Evolutionary conservation across 495 filamentous ascomycete genomes (phyloP), one percentile per base, ranked within the genome.

Genomic region (Trichocladium uniseriatum): DNA sequence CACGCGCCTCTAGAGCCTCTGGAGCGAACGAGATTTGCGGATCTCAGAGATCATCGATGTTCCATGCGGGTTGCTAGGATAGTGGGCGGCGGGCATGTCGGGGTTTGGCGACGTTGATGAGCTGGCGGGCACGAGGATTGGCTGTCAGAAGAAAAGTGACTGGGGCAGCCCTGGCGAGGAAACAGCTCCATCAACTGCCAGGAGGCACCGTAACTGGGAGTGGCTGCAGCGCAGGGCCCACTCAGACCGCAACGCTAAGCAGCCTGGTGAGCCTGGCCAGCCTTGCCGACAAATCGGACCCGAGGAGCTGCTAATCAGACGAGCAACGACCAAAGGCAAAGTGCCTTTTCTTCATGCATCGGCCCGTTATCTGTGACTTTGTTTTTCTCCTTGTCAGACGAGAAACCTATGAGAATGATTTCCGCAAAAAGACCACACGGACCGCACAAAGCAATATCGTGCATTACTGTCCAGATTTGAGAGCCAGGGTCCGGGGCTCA

Each of bases 91-190:
- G 16, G 28, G 35, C 22, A 40, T 55, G 60, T 65, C 56, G 48
- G 62, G 62, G 64, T 56, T 58, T 53, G 49, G 51, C 41, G 48
- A 48, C 51, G 54, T 60, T 60, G 64, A 65, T 63, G 64, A 59
- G 64, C 60, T 63, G 60, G 62, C 64, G 58, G 41, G 60, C 52
- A 38, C 52, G 51, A 49, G 57, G 49, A 64, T 61, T 67, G 62
- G 64, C 46, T 56, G 49, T 34, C 21, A 27, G 38, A 40, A 35
- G 15, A 14, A n/a, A n/a, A 11, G 27, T 13, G 27, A 32, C 31
- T 11, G 31, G 31, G 31, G 31, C 31, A 32, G 31, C 31, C 31
- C 31, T 32, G 31, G 31, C 31, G 31, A 32, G 31, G 31, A 32
- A 32, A 32, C 31, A 32, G 5, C 38, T 40, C 14, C 39, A 42